Conservation (phyloP, 2,329 filamentous ascomycete genomes). For the Fusarium humuli region DNA sequence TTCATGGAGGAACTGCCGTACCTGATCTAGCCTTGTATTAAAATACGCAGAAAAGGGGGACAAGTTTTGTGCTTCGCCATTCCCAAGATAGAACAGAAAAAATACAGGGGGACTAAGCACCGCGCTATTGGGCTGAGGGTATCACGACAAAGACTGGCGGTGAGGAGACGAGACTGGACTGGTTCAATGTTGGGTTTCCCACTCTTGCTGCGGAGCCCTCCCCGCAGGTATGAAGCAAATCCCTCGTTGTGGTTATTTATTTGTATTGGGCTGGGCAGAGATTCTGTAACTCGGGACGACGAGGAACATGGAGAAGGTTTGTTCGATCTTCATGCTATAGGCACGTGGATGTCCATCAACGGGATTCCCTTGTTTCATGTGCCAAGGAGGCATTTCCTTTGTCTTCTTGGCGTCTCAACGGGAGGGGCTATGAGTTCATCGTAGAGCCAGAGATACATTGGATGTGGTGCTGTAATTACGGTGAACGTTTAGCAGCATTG, state of each 20-base stretch:
- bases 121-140: slow-evolving; percentile 38
- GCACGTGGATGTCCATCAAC: slow-evolving; percentile 23
- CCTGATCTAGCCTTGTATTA: slow-evolving; percentile 17
- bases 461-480: not conserved
- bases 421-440: slow-evolving; percentile 21
- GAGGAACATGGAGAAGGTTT: slow-evolving; percentile 16
- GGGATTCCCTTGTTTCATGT: slow-evolving; percentile 30
- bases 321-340: slow-evolving; percentile 13
- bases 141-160: slow-evolving; percentile 40
- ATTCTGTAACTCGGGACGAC: slow-evolving; percentile 40
- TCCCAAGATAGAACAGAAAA: slow-evolving; percentile 38
- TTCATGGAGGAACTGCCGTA: slow-evolving; percentile 25
- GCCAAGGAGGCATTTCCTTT: slow-evolving; percentile 14
- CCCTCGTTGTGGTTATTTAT: slow-evolving; percentile 31
- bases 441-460: not conserved
- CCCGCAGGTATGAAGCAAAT: slow-evolving; percentile 32
- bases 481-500: not conserved
- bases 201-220: slow-evolving; percentile 27
- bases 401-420: slow-evolving; percentile 30
- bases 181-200: not conserved
- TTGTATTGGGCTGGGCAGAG: slow-evolving; percentile 15
- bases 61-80: slow-evolving; percentile 28
- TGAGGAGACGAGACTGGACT: slow-evolving; percentile 27
- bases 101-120: slow-evolving; percentile 27
- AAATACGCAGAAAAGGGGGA: not conserved